These are phyloP conservation scores for Akanthomyces dipterigenus DNA, from an alignment of 2,329 filamentous ascomycete species.

Conservation along the genomic window DNA sequence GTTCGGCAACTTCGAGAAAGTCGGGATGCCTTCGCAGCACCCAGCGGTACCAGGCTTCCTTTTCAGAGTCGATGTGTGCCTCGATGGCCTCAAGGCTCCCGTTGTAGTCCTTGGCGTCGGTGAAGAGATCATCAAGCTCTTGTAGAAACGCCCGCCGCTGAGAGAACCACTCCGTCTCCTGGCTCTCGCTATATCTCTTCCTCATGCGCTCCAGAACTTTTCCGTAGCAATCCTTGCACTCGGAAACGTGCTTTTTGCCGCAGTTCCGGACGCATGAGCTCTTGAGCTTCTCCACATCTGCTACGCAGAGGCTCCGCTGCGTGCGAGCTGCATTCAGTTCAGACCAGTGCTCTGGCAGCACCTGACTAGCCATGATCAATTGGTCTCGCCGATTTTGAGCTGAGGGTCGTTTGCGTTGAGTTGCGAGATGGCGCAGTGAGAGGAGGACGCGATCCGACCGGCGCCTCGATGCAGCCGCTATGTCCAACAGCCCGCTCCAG, in stretches of 20 bases:
- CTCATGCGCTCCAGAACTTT: slow-evolving; percentile 41
- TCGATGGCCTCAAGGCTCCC: slow-evolving; percentile 41
- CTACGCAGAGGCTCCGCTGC: slow-evolving; percentile 29
- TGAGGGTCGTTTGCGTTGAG: not conserved
- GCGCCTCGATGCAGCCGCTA: not conserved
- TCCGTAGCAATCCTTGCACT: slow-evolving; percentile 43
- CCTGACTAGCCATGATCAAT: slow-evolving; percentile 13
- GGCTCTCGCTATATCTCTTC: slow-evolving; percentile 27
- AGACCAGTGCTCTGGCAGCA: slow-evolving; percentile 33
- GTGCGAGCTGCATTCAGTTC: slow-evolving; percentile 28
- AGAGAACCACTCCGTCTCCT: slow-evolving; percentile 45
- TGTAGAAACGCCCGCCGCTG: slow-evolving; percentile 41
- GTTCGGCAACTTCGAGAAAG: slow-evolving; percentile 28
- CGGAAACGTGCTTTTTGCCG: slow-evolving; percentile 33
- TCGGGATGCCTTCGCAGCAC: slow-evolving; percentile 33
- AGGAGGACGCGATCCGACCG: not conserved
- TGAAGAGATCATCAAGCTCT: slow-evolving; percentile 43
- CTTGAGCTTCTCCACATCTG: slow-evolving; percentile 37
- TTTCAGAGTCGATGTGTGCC: slow-evolving; percentile 43
- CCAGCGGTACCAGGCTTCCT: slow-evolving; percentile 46
- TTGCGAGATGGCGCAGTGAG: not conserved
- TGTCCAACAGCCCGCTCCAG: not conserved
- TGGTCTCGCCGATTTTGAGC: not conserved
- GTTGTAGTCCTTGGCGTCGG: slow-evolving; percentile 38
- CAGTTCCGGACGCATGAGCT: slow-evolving; percentile 36